Base-by-base conservation (phyloP, 2,329 filamentous ascomycete species). In the Aspergillus arachidicola region DNA sequence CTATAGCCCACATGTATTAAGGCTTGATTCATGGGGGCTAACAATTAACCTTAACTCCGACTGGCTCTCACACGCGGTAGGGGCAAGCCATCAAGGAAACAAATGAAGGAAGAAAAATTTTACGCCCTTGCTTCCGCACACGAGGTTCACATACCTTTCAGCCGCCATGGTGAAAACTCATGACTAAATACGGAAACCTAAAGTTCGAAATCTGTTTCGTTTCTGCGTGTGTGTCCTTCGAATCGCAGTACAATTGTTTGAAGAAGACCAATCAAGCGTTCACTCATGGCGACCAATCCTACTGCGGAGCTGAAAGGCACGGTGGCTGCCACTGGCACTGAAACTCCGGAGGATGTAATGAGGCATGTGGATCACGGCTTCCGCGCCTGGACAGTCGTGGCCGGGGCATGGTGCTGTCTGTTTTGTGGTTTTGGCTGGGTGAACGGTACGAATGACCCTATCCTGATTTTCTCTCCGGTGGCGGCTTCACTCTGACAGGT, bases 331-430 rank as follows among this genome's bases (percentile, higher is more conserved):
- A 48, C 45, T 26, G 45, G 45, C 21, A 46, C 21, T 23, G 45
- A 48, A 48, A 26, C 21, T 28, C 23, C 12, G 2, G 23, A 48
- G 45, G 45, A 48, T 48, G 10, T 23, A 43, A 36, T 14, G 9
- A n/a, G 36, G 1, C 54, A 43, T 11, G 36, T 65, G 30, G 65
- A 67, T 46, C 45, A 65, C 21, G 64, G 65, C 4, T 12, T 57
- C 9, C 57, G 48, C 14, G 87, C 87, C 10, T 89, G 86, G 85
- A 77, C 86, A 10, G 83, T 84, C 1, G 85, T 88, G 67, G 67
- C 78, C 6, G 82, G 82, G 34, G 77, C 74, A 2, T 81, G 76
- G 71, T 76, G 74, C 34, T 77, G 75, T 64, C 65, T 82, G 38
- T 83, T 83, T 68, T 77, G 75, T 58, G 78, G 75, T 61, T 83